Conservation (phyloP, 495 filamentous ascomycete species). For the Aspergillus cavernicola region DNA sequence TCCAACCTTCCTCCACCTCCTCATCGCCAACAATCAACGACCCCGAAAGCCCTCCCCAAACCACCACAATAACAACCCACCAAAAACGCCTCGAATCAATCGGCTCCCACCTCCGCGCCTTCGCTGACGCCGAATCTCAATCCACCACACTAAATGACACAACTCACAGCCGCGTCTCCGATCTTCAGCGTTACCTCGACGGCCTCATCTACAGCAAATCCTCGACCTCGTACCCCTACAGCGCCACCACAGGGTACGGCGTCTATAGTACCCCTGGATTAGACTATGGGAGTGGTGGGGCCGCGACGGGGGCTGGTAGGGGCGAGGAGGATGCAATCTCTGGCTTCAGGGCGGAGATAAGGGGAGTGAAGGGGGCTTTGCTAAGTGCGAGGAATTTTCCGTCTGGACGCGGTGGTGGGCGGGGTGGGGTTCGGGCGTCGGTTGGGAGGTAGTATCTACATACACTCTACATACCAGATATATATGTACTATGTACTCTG, state of each 20-base stretch:
- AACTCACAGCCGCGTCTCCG: constrained; percentile 38
- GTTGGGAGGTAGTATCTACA: constrained; percentile 7
- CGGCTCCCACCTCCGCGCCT: constrained; percentile 49
- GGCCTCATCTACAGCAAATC: constrained; percentile 42
- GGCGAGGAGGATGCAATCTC: constrained; percentile 72
- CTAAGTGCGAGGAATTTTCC: constrained; percentile 72
- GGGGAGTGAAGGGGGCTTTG: constrained; percentile 89
- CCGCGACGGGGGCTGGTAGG: constrained; percentile 37
- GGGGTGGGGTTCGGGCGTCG: constrained; percentile 13
- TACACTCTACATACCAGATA: too few species aligned
- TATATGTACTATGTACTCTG: too few species aligned
- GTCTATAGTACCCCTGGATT: constrained; percentile 27
- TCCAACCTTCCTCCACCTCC: constrained; percentile 21
- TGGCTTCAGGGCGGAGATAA: constrained; percentile 76
- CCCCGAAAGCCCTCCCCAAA: background rate
- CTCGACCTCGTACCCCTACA: constrained; percentile 20
- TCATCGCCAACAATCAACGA: constrained; percentile 11
- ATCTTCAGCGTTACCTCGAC: constrained; percentile 52
- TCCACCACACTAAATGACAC: constrained; percentile 43
- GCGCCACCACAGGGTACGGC: constrained; percentile 31
- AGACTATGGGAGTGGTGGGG: constrained; percentile 21
- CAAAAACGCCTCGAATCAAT: constrained; percentile 44
- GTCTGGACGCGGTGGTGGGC: constrained; percentile 33
- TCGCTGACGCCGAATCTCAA: constrained; percentile 46
- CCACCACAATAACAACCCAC: constrained; percentile 37